Evolutionary conservation across 768 basidiomycete species (phyloP).

Genomic region (Tulasnella sp.): DNA sequence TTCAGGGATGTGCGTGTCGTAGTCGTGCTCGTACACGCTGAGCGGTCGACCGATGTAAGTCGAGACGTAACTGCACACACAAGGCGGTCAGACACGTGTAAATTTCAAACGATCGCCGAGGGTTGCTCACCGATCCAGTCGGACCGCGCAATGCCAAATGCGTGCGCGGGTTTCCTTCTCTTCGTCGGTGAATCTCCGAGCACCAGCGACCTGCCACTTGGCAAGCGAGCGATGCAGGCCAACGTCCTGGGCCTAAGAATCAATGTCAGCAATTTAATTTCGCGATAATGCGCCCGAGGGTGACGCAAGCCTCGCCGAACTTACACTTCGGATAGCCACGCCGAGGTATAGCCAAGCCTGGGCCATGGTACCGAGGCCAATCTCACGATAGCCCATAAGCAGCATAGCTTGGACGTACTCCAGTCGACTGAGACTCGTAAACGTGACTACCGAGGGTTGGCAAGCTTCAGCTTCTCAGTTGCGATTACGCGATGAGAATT

Average conservation of each 20-base stretch:
- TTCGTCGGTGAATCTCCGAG: constrained; percentile 29
- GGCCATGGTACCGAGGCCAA: constrained; percentile 83
- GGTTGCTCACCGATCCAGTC: constrained; percentile 31
- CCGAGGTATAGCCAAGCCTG: constrained; percentile 82
- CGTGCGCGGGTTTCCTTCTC: constrained; percentile 35
- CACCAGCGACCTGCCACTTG: constrained; percentile 67
- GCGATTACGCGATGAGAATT: not conserved
- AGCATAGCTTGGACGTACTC: constrained; percentile 76
- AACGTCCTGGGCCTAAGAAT: constrained; percentile 60
- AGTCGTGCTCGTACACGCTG: constrained; percentile 35
- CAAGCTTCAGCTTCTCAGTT: not conserved
- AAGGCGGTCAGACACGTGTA: not conserved
- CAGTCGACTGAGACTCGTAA: constrained; percentile 40
- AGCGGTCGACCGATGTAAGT: constrained; percentile 32
- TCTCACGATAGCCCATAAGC: constrained; percentile 76
- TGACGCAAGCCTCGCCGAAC: not conserved
- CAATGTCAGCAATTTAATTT: not conserved
- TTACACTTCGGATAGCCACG: constrained; percentile 79
- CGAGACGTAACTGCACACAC: constrained; percentile 28
- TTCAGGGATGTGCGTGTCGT: constrained; percentile 34
- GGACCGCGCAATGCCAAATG: constrained; percentile 35
- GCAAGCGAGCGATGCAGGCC: constrained; percentile 80
- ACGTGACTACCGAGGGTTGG: not conserved
- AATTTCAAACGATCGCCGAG: not conserved
- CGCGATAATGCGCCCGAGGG: not conserved